Evolutionary conservation across 768 basidiomycete species (phyloP), one percentile per base, ranked within the genome.

Genomic region (Rhizopogon salebrosus): DNA sequence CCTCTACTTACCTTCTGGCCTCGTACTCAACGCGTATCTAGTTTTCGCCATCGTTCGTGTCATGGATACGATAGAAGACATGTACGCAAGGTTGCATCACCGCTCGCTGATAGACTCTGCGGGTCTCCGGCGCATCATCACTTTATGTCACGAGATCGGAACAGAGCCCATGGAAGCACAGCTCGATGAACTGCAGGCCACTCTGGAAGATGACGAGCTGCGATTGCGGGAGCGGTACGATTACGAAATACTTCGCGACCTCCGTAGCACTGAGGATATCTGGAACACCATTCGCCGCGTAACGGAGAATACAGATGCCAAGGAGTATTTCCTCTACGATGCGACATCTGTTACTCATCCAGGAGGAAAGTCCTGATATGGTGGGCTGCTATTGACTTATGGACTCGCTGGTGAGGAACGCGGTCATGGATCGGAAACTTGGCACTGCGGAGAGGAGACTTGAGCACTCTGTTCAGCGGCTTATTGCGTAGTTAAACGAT

Each of bases 381-480:
- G 83, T 85, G 39, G 89, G 92, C 57, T 90, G 95, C 66, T 98
- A 89, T 68, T 92, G 92, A 66, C 80, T 99, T 35, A 77, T 99
- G 57, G 92, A 98, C 65, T 85, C 87, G 6, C 75, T 98, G 41
- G 82, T 98, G 41, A 85, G 91, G 41, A 88, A 94, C 64, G 82
- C 98, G 54, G 93, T 98, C 6, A 80, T 95, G 71, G 93, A 95
- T 69, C 89, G 92, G 68, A 93, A 94, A 64, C 76, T 90, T 45
- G 82, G 79, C 11, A 89, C 90, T 14, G 89, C 90, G 11, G 89
- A 95, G 58, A 81, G 85, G 49, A 80, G 92, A 34, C 78, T 95
- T 60, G 95, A 94, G 0, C 83, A 89, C 60, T 93, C 92, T 7
- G 95, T 98, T 10, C 86, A 92, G 58, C 80, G 87, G 41, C 79